These are phyloP conservation scores for Mallotus japonicus DNA, from an alignment of 441 rosid species.

Conservation along the genomic window DNA sequence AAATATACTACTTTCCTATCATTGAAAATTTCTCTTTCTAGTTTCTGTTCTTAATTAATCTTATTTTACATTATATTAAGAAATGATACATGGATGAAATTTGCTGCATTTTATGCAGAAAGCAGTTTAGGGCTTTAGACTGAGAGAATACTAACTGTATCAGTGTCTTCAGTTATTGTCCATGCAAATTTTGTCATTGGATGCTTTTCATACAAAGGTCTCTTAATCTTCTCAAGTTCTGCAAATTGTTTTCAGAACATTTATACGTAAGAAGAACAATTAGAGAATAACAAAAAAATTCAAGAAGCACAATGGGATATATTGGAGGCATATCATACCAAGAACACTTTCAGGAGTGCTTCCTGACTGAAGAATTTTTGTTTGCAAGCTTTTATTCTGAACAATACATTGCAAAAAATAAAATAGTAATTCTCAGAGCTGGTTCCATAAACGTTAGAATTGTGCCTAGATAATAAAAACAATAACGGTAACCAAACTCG, in stretches of 20 bases:
- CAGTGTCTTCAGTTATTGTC: conserved; percentile 83
- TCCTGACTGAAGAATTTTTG: conserved; percentile 68
- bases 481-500: background rate
- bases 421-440: conserved; percentile 1
- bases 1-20: background rate
- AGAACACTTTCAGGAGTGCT: conserved; percentile 58
- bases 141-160: conserved; percentile 56
- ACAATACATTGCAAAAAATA: background rate
- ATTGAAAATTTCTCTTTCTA: background rate
- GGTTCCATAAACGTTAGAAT: conserved; percentile 8
- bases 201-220: conserved; percentile 93
- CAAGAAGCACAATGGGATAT: conserved; percentile 4
- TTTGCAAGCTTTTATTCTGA: conserved; percentile 69
- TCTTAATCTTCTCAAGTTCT: conserved; percentile 85
- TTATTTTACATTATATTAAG: background rate
- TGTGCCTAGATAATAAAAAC: background rate
- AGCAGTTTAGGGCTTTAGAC: conserved; percentile 13
- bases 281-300: conserved; percentile 14
- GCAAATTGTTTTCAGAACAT: conserved; percentile 32
- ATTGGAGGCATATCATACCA: conserved; percentile 46
- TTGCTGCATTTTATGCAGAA: conserved; percentile 14
- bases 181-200: conserved; percentile 92
- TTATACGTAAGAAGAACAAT: conserved; percentile 10
- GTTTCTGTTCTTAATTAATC: background rate
- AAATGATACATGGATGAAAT: background rate